Base-by-base conservation (phyloP, 495 filamentous ascomycete genomes). In the Rusavskia elegans region DNA sequence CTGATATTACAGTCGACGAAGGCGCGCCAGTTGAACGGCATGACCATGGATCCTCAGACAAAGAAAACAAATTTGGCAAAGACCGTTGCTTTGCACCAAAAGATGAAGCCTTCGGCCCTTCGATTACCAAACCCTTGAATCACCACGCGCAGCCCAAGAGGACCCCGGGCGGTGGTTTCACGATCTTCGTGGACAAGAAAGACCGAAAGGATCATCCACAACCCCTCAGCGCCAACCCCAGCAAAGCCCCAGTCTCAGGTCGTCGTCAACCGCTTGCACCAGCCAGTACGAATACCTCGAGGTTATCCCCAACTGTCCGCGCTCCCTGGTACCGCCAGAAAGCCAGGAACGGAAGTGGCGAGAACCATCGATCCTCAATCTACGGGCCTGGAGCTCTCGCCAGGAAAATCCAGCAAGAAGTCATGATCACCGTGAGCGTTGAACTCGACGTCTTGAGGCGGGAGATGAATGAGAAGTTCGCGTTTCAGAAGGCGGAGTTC, bases 371-470 rank as follows among this genome's bases (percentile, higher is more conserved):
- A 3, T 45, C 41, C 41, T 45, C 41, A 2, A 45, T 45, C 16
- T 45, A 45, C 41, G 7, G 7, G n/a, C 41, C 41, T 0, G 7
- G 41, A 1, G 41, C 41, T 17, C 41, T 45, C 11, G 41, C 41
- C 16, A 10, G 20, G 41, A 45, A 45, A 6, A 20, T 45, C 10
- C 41, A 45, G 20, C 41, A 45, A 11, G 41, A 17, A 17, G 41
- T 45, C 41, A 45, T 45, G 41, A 45, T 45, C 41, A 45, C 41
- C 1, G 41, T 40, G 49, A 38, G 45, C 27, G 23, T 38, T 4
- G 49, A 39, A 16, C 36, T 52, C 16, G 23, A 44, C n/a, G 46
- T 51, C 27, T 45, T 42, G 21, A 29, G 52, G 19, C 53, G 53
- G 20, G 51, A 41, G 36, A 41, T 54, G 53, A 16, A 19, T 20